Conservation (phyloP, 2,329 filamentous ascomycete genomes). For the Akanthomyces lecanii region DNA sequence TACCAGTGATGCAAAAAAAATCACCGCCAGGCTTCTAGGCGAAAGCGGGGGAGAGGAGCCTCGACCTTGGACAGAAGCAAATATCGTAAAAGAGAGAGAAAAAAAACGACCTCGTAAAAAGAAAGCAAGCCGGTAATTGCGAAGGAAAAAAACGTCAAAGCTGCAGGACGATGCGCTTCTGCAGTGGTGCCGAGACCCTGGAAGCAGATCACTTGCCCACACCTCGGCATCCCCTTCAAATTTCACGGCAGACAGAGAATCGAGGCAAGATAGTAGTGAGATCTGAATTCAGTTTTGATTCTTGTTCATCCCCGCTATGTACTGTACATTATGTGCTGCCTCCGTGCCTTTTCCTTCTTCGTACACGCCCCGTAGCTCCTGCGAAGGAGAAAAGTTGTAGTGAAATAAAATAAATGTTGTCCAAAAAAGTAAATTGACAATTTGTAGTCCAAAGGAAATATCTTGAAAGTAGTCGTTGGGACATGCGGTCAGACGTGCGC, state of each 20-base stretch:
- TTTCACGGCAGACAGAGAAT: not conserved
- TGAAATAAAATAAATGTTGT: not conserved
- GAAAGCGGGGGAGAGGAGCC: not conserved
- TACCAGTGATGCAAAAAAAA: not conserved
- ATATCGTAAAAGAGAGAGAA: not conserved
- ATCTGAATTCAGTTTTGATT: not conserved
- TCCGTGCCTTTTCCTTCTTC: not conserved
- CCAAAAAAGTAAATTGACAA: not conserved
- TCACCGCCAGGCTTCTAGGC: not conserved
- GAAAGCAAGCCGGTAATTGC: not conserved
- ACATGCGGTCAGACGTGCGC: not conserved
- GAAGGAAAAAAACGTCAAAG: not conserved
- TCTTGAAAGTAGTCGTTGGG: not conserved
- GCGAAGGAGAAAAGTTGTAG: not conserved
- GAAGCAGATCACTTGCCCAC: not conserved
- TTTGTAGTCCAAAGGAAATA: not conserved
- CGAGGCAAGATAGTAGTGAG: not conserved
- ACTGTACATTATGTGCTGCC: constrained; percentile 2
- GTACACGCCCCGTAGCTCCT: not conserved
- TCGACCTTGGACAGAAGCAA: constrained; percentile 5
- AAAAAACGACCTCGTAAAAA: not conserved
- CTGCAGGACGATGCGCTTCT: constrained; percentile 2
- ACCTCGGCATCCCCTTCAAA: not conserved
- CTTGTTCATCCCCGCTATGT: not conserved
- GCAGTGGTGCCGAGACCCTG: not conserved